Conservation (phyloP, 2,329 filamentous ascomycete species). For the Gremmenia infestans region DNA sequence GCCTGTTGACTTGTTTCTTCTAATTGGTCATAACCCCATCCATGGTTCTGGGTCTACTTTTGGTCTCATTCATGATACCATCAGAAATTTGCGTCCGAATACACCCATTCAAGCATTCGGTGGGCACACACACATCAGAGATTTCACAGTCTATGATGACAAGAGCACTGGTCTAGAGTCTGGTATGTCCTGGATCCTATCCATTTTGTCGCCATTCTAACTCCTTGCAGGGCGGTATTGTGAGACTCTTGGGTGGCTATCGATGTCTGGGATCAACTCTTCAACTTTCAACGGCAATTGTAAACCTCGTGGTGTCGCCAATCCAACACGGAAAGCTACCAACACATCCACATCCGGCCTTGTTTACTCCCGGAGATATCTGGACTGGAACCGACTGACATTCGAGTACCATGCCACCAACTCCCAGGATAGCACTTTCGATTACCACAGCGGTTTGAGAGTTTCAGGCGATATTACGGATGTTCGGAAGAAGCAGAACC, state of each 20-base stretch:
- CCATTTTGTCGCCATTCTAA: not conserved
- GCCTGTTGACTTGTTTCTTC: constrained; percentile 71
- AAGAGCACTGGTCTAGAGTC: constrained; percentile 76
- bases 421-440: constrained; percentile 65
- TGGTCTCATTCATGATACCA: constrained; percentile 67
- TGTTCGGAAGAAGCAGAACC: constrained; percentile 62
- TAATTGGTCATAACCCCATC: constrained; percentile 78
- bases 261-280: constrained; percentile 56
- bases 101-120: constrained; percentile 85
- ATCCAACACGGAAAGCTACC: constrained; percentile 30
- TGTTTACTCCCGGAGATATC: constrained; percentile 70
- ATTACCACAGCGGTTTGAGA: constrained; percentile 65
- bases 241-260: constrained; percentile 91
- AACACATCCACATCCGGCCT: constrained; percentile 23
- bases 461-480: constrained; percentile 64
- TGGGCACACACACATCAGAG: constrained; percentile 81
- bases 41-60: constrained; percentile 65
- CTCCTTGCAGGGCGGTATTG: constrained; percentile 58
- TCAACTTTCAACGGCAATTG: constrained; percentile 21
- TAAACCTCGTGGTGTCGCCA: constrained; percentile 20
- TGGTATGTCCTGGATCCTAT: constrained; percentile 38
- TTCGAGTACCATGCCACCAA: constrained; percentile 69
- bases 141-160: constrained; percentile 72
- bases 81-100: constrained; percentile 68
- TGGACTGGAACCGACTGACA: constrained; percentile 86